Percentiles rank a stretch among this genome's conserved stretches.
Conservation (phyloP, 2,329 filamentous ascomycete species). For the Penicillium capsulatum region DNA sequence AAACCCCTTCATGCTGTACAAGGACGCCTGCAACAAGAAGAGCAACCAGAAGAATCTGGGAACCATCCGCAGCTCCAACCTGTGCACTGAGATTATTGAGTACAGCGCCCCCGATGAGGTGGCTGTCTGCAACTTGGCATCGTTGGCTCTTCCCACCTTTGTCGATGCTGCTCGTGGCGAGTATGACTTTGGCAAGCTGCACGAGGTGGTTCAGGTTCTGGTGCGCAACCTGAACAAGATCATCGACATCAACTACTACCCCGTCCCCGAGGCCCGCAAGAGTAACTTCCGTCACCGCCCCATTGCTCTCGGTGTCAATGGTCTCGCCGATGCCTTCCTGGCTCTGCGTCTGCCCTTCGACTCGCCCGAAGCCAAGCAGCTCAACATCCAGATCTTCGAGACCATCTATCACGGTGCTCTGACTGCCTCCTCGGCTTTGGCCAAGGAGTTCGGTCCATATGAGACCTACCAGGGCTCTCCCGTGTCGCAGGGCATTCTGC, state of each 20-base stretch:
- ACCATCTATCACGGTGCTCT: slow-evolving; percentile 97
- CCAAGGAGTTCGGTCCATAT: slow-evolving; percentile 79
- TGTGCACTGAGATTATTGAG: slow-evolving; percentile 98
- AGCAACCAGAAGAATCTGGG: slow-evolving; percentile 99
- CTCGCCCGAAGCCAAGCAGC: slow-evolving; percentile 83
- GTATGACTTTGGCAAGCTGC: slow-evolving; percentile 95
- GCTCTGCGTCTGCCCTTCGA: slow-evolving; percentile 96
- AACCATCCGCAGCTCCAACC: slow-evolving; percentile 95
- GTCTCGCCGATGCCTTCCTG: slow-evolving; percentile 96
- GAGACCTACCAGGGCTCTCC: slow-evolving; percentile 89
- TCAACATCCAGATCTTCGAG: slow-evolving; percentile 99
- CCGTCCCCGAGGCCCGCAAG: slow-evolving; percentile 86
- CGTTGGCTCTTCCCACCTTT: slow-evolving; percentile 83
- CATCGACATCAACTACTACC: slow-evolving; percentile 97
- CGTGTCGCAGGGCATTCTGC: slow-evolving; percentile 89
- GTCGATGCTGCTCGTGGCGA: slow-evolving; percentile 79
- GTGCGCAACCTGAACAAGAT: slow-evolving; percentile 96
- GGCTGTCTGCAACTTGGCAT: slow-evolving; percentile 96
- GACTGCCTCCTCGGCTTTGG: slow-evolving; percentile 81
- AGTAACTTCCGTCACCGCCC: slow-evolving; percentile 97
- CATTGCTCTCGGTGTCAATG: slow-evolving; percentile 94
- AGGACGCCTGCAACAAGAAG: slow-evolving; percentile 97
- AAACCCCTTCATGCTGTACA: slow-evolving; percentile 99
- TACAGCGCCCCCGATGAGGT: slow-evolving; percentile 97
- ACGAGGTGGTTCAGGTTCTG: slow-evolving; percentile 88